Evolutionary conservation across 1,284 basidiomycete genomes (phyloP), one percentile per base, ranked within the genome.

Genomic region (Peniophora sp.): DNA sequence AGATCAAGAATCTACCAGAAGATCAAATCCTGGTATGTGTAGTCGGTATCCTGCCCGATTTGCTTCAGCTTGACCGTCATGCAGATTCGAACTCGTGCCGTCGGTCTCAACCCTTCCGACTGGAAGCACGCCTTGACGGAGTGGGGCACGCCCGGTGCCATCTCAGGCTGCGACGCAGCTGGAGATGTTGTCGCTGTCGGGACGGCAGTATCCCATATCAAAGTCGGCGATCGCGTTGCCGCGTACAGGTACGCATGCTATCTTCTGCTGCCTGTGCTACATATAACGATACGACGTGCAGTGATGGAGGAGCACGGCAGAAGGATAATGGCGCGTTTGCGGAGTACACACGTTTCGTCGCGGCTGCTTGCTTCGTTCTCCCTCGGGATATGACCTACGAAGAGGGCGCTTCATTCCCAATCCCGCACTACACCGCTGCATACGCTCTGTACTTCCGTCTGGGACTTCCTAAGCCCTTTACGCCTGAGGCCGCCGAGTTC

Each of bases 151-250:
- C 44, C 44, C 20, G 44, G 44, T 9, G 23, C 44, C 12, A 45
- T 65, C 36, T 55, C 72, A 39, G 74, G 74, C 24, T 71, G 69
- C 47, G 77, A 79, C 61, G 75, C 70, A 50, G 60, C 63, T 14
- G 77, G 77, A 16, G 61, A 56, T 1, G 67, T 78, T 52, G 69
- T 67, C 34, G 58, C 61, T 34, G 52, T 72, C 32, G 70, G 70
- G 8, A 44, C 55, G 2, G 63, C 59, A 2, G 63, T 68, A 17
- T 36, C 56, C 2, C 55, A 62, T 48, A 55, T 54, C 52, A 61
- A 66, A 22, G 61, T 69, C 20, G 77, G 76, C 6, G 68, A 73
- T 52, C 66, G 69, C 12, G 71, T 77, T 11, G 71, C 70, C 3
- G 73, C 70, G 11, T 66, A 69, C 49, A 70, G 76, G 6, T 69